Evolutionary conservation across 116 monocot species (phyloP), one percentile per base, ranked within the genome.

Genomic region (Zostera marina): DNA sequence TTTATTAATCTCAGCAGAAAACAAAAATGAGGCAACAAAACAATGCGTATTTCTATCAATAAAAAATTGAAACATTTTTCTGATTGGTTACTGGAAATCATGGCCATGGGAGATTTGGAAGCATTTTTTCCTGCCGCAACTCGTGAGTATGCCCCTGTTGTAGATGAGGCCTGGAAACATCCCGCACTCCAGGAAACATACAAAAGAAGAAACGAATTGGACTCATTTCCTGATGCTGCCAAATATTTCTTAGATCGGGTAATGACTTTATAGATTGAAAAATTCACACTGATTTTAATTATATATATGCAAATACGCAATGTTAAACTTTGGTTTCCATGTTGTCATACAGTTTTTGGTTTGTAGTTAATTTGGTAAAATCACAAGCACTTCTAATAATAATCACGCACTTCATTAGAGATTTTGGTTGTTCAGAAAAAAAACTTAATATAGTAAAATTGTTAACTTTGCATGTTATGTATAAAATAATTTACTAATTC

Each of bases 41-140:
- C 66, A 63, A 22, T 74, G 70, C 63, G 17, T 79, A 49, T 93
- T 87, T 93, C 84, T 22, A 79, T 93, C 41, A 93, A 87, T 74
- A 76, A 76, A 70, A 87, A 32, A 60, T 58, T 81, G 56, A 87
- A 87, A 64, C 76, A 87, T 73, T 93, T 93, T 62, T 93, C 92
- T 58, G 84, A 93, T 41, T 81, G 87, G 87, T 77, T 93, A 53
- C 69, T 93, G 56, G 92, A 93, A 58, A 87, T 87, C 65, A 79
- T 87, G 68, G 92, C 92, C 56, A 87, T 76, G 84, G 92, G 92
- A 42, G 87, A 87, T 51, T 66, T 93, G 45, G 92, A 93, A 66
- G 77, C 92, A 13, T 93, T 87, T 61, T 87, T 87, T 53, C 92
- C 92, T 47, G 92, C 92, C 11, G 92, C 92, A 45, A 93, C 87